phyloP scores from a whole-genome alignment of 441 rosid genomes.

The Isatis lusitanica region DNA sequence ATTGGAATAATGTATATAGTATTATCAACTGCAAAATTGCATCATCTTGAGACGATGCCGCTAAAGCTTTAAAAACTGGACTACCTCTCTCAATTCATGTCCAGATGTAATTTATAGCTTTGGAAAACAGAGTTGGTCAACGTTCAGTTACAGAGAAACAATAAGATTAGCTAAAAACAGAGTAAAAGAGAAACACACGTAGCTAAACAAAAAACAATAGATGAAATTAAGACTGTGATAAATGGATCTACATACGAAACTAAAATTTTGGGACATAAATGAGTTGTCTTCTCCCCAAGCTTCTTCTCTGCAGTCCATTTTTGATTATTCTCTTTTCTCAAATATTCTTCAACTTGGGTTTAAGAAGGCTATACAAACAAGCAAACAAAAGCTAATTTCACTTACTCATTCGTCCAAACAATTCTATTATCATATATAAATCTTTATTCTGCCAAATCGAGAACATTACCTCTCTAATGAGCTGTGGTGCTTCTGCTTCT shows the following conservation, averaged over 20 bases:
- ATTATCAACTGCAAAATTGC: no score
- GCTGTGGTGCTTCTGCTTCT: background rate
- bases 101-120: no score
- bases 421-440: background rate
- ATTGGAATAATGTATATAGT: no score
- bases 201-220: background rate
- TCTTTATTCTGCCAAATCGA: background rate
- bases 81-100: no score
- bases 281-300: background rate
- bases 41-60: no score
- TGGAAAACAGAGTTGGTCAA: no score
- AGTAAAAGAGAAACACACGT: background rate
- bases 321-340: background rate
- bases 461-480: background rate
- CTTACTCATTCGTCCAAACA: background rate
- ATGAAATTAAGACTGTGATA: background rate
- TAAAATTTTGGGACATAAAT: background rate
- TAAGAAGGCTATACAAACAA: background rate
- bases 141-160: no score
- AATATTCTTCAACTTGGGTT: background rate
- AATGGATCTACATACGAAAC: background rate
- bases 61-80: no score
- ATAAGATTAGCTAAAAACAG: no score
- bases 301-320: background rate
- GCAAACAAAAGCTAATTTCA: background rate